A percentile compares a stretch with the other conserved stretches of the same genome.
phyloP scores from a whole-genome alignment of 2,329 filamentous ascomycete species.

The Hypomyces perniciosus region DNA sequence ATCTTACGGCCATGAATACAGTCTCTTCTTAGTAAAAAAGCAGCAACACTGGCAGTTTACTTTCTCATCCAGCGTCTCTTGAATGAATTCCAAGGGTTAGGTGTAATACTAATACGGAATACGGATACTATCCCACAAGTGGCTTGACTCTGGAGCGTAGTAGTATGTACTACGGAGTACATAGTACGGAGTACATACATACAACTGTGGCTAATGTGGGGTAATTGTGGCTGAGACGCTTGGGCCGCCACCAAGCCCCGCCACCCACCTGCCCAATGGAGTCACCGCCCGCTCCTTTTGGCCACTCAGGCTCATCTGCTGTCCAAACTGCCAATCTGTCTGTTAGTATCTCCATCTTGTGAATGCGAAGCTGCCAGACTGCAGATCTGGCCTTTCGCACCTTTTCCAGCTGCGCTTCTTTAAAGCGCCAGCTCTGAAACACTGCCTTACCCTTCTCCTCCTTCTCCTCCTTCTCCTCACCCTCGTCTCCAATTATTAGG shows the following conservation, averaged over 20 bases:
- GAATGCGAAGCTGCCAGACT: not conserved
- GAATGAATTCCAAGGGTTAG: no score
- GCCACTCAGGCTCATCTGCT: slow-evolving; percentile 2
- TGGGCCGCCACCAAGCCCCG: not conserved
- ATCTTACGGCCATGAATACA: no score
- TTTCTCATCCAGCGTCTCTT: no score
- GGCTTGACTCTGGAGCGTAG: not conserved
- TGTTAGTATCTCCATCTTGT: not conserved
- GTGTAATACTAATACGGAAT: no score
- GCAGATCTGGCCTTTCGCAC: not conserved
- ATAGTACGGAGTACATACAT: no score
- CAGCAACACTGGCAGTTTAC: no score
- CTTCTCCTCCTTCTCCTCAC: slow-evolving; percentile 1
- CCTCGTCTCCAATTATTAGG: not conserved
- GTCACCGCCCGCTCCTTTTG: slow-evolving; percentile 10
- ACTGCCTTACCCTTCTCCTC: not conserved
- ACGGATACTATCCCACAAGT: not conserved
- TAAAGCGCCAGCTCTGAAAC: not conserved
- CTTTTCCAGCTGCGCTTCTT: not conserved
- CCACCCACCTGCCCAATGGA: slow-evolving; percentile 11
- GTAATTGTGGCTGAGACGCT: slow-evolving; percentile 1
- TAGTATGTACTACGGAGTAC: no score
- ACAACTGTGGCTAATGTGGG: not conserved
- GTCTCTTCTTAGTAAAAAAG: no score
- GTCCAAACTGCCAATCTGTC: not conserved